A percentile compares a stretch with the other conserved stretches of the same genome.
phyloP scores from a whole-genome alignment of 2,329 filamentous ascomycete species.

The Talaromyces sp. region DNA sequence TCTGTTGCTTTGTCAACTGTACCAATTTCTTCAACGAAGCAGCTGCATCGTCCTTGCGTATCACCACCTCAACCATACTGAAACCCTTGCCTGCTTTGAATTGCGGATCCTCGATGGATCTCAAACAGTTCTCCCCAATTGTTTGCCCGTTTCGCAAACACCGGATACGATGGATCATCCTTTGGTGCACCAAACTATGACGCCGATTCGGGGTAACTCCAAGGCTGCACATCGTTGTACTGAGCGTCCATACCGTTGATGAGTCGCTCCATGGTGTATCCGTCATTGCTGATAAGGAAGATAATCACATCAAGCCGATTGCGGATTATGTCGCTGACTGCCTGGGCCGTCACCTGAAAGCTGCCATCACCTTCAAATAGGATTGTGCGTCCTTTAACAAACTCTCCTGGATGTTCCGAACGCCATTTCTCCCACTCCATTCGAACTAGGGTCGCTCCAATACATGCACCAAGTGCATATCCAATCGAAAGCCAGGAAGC shows the following conservation, averaged over 20 bases:
- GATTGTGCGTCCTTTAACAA: conserved; percentile 60
- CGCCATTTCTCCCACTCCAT: not conserved
- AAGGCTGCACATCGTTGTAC: conserved; percentile 55
- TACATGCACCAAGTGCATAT: conserved; percentile 61
- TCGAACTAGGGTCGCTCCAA: conserved; percentile 68
- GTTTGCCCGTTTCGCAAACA: not conserved
- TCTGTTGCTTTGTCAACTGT: not conserved
- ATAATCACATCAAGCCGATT: not conserved
- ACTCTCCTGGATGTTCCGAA: not conserved
- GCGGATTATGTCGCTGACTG: conserved; percentile 55
- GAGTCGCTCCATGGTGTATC: conserved; percentile 84
- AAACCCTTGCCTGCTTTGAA: conserved; percentile 5
- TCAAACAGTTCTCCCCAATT: not conserved
- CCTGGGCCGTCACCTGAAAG: conserved; percentile 81
- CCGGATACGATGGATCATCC: conserved; percentile 31
- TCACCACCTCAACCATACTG: not conserved
- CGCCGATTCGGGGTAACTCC: conserved; percentile 70
- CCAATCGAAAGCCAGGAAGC: conserved; percentile 71
- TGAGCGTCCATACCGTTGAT: conserved; percentile 84
- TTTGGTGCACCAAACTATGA: not conserved
- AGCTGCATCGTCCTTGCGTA: not conserved
- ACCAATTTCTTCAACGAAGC: not conserved
- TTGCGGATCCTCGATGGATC: not conserved
- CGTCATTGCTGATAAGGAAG: conserved; percentile 59
- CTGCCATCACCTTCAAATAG: conserved; percentile 88